Percentiles rank a stretch among this genome's conserved stretches.
phyloP scores from a whole-genome alignment of 192 early-diverging fungal genomes.

The Mortierella alpina region DNA sequence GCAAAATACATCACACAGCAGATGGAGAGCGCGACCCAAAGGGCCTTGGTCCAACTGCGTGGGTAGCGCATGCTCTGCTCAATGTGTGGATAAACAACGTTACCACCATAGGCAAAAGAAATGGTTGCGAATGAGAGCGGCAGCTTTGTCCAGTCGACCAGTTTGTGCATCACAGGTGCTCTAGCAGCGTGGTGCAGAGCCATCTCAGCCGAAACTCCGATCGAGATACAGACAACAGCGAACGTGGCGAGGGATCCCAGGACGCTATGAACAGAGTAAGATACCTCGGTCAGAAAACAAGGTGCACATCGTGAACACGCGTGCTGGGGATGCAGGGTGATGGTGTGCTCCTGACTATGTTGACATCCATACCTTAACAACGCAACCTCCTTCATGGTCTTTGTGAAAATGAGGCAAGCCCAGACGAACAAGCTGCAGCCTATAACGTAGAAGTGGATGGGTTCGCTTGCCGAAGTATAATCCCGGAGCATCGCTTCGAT shows the following conservation, averaged over 20 bases:
- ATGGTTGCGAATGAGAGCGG: constrained; percentile 77
- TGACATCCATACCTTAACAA: constrained; percentile 50
- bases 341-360: background rate
- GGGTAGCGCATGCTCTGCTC: constrained; percentile 81
- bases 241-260: constrained; percentile 78
- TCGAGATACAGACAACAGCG: constrained; percentile 71
- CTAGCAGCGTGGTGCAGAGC: constrained; percentile 7
- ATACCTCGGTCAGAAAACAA: background rate
- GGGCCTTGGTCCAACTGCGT: constrained; percentile 71
- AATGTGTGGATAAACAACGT: constrained; percentile 84
- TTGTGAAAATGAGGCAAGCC: constrained; percentile 75
- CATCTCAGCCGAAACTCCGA: constrained; percentile 62
- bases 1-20: constrained; percentile 75
- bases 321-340: background rate
- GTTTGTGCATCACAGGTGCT: constrained; percentile 20
- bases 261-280: constrained; percentile 48
- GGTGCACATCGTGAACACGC: background rate
- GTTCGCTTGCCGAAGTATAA: constrained; percentile 52
- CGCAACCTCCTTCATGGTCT: constrained; percentile 83
- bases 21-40: constrained; percentile 64
- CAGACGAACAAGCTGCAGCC: constrained; percentile 66
- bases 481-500: constrained; percentile 67
- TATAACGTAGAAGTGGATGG: constrained; percentile 66
- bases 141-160: constrained; percentile 62
- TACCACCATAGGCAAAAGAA: constrained; percentile 79